Percentiles rank a stretch among this genome's conserved stretches.
Conservation (phyloP, 805 yeast species). For the Zygotorulaspora chibaensis region DNA sequence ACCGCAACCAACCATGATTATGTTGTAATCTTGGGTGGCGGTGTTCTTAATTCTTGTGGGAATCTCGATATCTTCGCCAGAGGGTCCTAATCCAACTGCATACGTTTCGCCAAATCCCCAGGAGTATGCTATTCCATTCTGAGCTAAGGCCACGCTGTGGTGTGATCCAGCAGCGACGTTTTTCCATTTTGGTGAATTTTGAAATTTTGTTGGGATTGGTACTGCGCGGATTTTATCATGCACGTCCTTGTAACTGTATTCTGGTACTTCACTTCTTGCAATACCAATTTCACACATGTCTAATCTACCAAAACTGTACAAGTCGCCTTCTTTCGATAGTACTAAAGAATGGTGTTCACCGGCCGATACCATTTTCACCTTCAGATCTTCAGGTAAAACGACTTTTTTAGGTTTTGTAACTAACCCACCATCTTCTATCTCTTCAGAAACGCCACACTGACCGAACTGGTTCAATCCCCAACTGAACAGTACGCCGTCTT, state of each 20-base stretch:
- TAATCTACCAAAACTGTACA: constrained; percentile 83
- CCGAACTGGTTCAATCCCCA: constrained; percentile 99
- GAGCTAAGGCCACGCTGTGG: constrained; percentile 82
- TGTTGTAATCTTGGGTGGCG: constrained; percentile 79
- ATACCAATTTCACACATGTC: constrained; percentile 94
- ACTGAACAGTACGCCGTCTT: constrained; percentile 62
- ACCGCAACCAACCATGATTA: constrained; percentile 79
- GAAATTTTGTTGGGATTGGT: constrained; percentile 74
- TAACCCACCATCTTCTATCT: constrained; percentile 80
- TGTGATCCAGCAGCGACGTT: constrained; percentile 82
- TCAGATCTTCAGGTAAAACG: constrained; percentile 55
- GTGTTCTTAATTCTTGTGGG: constrained; percentile 93
- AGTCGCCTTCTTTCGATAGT: constrained; percentile 62
- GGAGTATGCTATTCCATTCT: constrained; percentile 79
- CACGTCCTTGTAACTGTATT: constrained; percentile 64
- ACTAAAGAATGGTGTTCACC: constrained; percentile 95
- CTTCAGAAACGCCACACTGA: constrained; percentile 82
- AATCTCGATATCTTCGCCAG: constrained; percentile 75
- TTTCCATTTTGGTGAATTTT: constrained; percentile 52
- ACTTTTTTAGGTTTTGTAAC: constrained; percentile 74
- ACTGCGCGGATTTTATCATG: constrained; percentile 79
- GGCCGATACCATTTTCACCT: constrained; percentile 62
- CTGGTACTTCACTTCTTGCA: constrained; percentile 60
- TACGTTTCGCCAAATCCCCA: constrained; percentile 99
- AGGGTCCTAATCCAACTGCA: constrained; percentile 91